phyloP scores from a whole-genome alignment of 2,329 filamentous ascomycete species.

The Rhynchosporium agropyri region DNA sequence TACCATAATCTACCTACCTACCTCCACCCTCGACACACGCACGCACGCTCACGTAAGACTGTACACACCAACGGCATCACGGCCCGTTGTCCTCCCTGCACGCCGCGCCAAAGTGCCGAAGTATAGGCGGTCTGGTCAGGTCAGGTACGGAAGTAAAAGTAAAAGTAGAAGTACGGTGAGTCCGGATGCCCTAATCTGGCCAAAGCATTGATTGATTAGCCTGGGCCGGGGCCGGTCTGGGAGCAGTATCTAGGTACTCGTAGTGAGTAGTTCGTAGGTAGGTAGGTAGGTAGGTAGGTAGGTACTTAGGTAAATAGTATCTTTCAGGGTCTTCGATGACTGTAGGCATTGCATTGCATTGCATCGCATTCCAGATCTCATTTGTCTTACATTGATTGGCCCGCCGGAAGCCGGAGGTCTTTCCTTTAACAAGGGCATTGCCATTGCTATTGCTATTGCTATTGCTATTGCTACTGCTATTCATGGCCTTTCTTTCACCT shows the following conservation, averaged over 20 bases:
- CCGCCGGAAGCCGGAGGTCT: slow-evolving; percentile 11
- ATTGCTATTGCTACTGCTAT: not conserved
- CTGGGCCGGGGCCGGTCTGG: too few relatives aligned
- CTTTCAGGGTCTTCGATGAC: slow-evolving; percentile 9
- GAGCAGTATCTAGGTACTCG: too few relatives aligned
- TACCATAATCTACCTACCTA: too few relatives aligned
- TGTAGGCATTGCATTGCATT: slow-evolving; percentile 1
- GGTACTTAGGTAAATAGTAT: too few relatives aligned
- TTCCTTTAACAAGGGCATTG: not conserved
- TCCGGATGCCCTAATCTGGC: slow-evolving; percentile 9
- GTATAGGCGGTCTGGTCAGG: too few relatives aligned
- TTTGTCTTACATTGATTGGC: slow-evolving; percentile 15
- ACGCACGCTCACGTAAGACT: not conserved
- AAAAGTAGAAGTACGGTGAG: not conserved
- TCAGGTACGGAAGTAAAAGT: too few relatives aligned
- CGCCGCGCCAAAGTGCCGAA: not conserved
- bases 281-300: too few relatives aligned
- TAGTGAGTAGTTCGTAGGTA: too few relatives aligned
- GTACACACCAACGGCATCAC: not conserved
- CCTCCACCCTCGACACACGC: too few relatives aligned
- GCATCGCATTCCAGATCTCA: too few relatives aligned
- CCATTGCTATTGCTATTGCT: not conserved
- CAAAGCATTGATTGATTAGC: not conserved
- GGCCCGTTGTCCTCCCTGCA: not conserved
- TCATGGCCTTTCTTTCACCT: not conserved